phyloP scores from a whole-genome alignment of 2,329 filamentous ascomycete species.

The Fusarium albidum region DNA sequence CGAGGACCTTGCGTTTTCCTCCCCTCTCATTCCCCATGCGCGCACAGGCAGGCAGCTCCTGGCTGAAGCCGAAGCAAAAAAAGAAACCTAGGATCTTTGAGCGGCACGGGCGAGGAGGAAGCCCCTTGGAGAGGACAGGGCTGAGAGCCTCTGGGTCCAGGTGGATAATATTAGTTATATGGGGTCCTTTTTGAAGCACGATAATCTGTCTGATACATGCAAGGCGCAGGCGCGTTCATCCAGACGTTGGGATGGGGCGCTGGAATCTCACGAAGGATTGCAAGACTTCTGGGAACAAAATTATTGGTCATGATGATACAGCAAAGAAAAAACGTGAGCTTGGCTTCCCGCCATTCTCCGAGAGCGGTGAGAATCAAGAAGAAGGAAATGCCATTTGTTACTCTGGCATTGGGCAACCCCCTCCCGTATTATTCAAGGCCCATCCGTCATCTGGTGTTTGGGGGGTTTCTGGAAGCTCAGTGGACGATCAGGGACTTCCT shows the following conservation, averaged over 20 bases:
- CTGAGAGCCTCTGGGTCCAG: not conserved
- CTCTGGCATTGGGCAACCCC: not conserved
- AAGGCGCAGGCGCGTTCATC: constrained; percentile 7
- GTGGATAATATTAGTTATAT: too few species aligned
- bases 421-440: constrained; percentile 4
- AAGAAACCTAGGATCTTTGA: not conserved
- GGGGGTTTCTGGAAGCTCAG: not conserved
- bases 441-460: not conserved
- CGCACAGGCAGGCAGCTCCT: not conserved
- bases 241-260: constrained; percentile 11
- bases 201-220: constrained; percentile 4
- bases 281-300: not conserved
- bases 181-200: constrained; percentile 13
- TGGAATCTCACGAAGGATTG: not conserved
- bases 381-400: constrained; percentile 8
- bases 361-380: constrained; percentile 2
- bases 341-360: constrained; percentile 2
- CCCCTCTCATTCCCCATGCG: constrained; percentile 5
- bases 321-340: not conserved
- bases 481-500: not conserved
- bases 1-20: constrained; percentile 10
- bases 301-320: constrained; percentile 8
- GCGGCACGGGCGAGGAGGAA: not conserved
- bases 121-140: not conserved
- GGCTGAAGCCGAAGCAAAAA: too few species aligned